Evolutionary conservation across 208 protist species (phyloP).

Genomic region (Wallacemonas collosoma): DNA sequence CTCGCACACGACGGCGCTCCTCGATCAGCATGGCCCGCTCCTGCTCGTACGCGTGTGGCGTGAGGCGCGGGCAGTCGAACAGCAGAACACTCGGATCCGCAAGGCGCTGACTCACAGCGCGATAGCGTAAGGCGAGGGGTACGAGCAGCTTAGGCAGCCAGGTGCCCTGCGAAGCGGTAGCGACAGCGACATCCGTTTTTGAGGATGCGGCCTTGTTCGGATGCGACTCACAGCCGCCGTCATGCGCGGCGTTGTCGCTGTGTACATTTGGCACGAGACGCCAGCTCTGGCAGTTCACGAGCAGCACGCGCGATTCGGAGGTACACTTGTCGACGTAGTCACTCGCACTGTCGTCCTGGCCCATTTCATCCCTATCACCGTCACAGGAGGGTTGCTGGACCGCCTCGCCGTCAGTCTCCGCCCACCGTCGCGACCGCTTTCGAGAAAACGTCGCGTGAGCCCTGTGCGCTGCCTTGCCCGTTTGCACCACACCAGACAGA

Average conservation of each 20-base stretch:
- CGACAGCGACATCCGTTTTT: not conserved
- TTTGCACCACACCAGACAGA: not conserved
- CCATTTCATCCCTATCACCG: not conserved
- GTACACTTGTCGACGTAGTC: not conserved
- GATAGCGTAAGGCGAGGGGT: slow-evolving; percentile 9
- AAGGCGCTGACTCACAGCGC: slow-evolving; percentile 7
- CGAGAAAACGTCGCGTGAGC: no score
- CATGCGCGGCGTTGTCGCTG: slow-evolving; percentile 1
- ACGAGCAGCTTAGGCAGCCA: slow-evolving; percentile 15
- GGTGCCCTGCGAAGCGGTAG: not conserved
- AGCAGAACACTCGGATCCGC: not conserved
- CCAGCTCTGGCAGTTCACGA: slow-evolving; percentile 5
- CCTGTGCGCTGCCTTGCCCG: no score
- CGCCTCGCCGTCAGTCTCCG: not conserved
- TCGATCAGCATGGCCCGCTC: not conserved
- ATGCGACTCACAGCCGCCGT: no score
- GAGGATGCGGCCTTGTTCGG: no score
- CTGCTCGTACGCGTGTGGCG: not conserved
- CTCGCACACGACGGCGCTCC: not conserved
- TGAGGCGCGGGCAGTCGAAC: not conserved
- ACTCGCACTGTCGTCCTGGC: not conserved
- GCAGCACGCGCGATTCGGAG: not conserved
- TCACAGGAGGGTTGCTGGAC: not conserved
- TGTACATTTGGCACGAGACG: slow-evolving; percentile 1
- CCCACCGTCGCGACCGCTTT: not conserved